phyloP scores from a whole-genome alignment of 2,329 filamentous ascomycete genomes.

The Cadophora sp. region DNA sequence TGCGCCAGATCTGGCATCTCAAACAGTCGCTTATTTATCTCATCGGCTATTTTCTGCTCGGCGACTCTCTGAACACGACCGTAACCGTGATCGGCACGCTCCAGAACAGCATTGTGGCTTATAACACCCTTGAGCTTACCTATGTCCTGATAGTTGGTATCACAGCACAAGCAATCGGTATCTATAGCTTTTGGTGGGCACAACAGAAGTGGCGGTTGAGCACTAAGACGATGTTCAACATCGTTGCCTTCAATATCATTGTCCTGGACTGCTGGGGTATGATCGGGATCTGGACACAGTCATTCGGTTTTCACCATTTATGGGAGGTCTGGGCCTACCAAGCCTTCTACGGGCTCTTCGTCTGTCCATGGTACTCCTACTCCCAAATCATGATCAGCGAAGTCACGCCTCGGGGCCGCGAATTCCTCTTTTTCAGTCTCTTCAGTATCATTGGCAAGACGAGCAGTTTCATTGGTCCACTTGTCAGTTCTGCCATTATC shows the following conservation, averaged over 20 bases:
- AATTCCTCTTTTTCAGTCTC: constrained; percentile 73
- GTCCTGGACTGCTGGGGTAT: constrained; percentile 52
- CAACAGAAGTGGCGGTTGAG: constrained; percentile 64
- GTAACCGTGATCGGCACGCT: constrained; percentile 70
- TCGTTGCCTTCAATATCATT: constrained; percentile 54
- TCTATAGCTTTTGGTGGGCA: constrained; percentile 65
- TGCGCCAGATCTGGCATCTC: constrained; percentile 65
- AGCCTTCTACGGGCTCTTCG: constrained; percentile 18
- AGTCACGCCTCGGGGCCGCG: constrained; percentile 47
- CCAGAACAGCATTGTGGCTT: constrained; percentile 69
- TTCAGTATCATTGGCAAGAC: constrained; percentile 75
- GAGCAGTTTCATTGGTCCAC: constrained; percentile 70
- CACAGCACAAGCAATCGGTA: constrained; percentile 65
- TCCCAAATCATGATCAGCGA: constrained; percentile 24
- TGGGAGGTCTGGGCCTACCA: constrained; percentile 51
- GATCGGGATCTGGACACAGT: constrained; percentile 52
- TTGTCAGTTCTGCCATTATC: constrained; percentile 74
- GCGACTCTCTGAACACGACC: constrained; percentile 72
- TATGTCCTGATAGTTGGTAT: constrained; percentile 73
- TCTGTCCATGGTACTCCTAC: constrained; percentile 22
- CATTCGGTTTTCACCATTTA: constrained; percentile 52
- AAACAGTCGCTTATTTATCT: constrained; percentile 71
- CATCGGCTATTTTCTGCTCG: constrained; percentile 68
- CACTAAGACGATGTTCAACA: constrained; percentile 73
- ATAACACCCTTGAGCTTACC: constrained; percentile 68